phyloP scores from a whole-genome alignment of 2,329 filamentous ascomycete genomes.

The Fusarium beomiforme region DNA sequence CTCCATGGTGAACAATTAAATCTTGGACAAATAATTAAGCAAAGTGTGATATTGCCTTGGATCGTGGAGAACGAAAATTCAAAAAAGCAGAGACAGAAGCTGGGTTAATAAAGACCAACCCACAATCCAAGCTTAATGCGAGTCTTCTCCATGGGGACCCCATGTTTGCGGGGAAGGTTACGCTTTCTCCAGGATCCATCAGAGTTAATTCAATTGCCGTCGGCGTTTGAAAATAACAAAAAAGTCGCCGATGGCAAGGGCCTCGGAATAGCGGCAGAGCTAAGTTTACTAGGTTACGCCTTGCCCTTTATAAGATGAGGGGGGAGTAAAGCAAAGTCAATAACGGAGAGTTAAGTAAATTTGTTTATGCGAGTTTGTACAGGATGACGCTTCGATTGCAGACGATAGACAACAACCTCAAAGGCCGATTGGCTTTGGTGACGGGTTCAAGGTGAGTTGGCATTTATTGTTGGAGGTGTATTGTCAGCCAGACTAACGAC shows the following conservation, averaged over 20 bases:
- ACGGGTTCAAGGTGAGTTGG: slow-evolving; percentile 26
- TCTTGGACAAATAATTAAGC: no score
- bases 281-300: not conserved
- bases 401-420: slow-evolving; percentile 17
- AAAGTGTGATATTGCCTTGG: not conserved
- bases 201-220: slow-evolving; percentile 16
- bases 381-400: slow-evolving; percentile 16
- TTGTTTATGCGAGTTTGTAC: not conserved
- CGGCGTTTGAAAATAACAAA: slow-evolving; percentile 1
- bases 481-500: slow-evolving; percentile 3
- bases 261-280: slow-evolving; percentile 3
- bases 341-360: not conserved
- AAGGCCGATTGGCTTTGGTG: slow-evolving; percentile 34
- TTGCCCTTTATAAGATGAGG: slow-evolving; percentile 7
- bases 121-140: not conserved
- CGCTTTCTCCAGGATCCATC: not conserved
- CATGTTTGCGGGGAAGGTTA: slow-evolving; percentile 19
- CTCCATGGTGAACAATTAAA: slow-evolving; percentile 10
- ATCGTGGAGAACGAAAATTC: not conserved
- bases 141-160: slow-evolving; percentile 16
- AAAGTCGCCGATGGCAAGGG: not conserved
- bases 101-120: slow-evolving; percentile 19
- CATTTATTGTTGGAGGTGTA: not conserved
- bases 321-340: not conserved
- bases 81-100: not conserved